phyloP scores from a whole-genome alignment of 352 stramenopile genomes.

The Lagenidium giganteum region DNA sequence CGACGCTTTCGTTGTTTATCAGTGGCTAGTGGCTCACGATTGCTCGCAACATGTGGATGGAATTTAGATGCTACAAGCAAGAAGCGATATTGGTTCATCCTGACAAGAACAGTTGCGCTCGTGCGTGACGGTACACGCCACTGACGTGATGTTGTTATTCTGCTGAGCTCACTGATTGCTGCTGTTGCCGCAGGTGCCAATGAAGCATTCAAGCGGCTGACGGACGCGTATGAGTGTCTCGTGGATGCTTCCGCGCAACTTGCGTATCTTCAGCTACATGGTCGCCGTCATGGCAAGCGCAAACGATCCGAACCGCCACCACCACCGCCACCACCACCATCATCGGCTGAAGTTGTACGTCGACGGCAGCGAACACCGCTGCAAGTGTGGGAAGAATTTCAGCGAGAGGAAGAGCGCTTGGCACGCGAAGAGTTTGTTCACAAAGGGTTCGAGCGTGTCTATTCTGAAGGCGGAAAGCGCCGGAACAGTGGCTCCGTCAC shows the following conservation, averaged over 20 bases:
- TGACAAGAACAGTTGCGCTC: conserved; percentile 70
- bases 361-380: conserved; percentile 44
- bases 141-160: too few relatives aligned
- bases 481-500: neutral
- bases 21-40: neutral
- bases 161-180: too few relatives aligned
- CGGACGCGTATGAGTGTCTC: conserved; percentile 73
- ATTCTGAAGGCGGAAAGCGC: too few relatives aligned
- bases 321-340: conserved; percentile 8
- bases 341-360: too few relatives aligned
- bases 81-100: conserved; percentile 48
- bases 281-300: neutral
- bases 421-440: conserved; percentile 51
- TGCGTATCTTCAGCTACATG: conserved; percentile 31
- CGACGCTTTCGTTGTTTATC: neutral
- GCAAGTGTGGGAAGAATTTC: conserved; percentile 67
- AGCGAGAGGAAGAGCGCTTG: conserved; percentile 61
- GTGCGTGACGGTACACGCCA: too few relatives aligned
- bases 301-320: conserved; percentile 1
- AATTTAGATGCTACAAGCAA: conserved; percentile 40
- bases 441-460: conserved; percentile 63
- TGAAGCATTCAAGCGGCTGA: conserved; percentile 74
- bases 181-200: too few relatives aligned
- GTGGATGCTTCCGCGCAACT: conserved; percentile 34
- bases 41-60: neutral